Percentiles rank a stretch among this genome's conserved stretches.
These are phyloP conservation scores for Hortiboletus flavorubellus DNA, from an alignment of 768 basidiomycete species.

Conservation along the genomic window DNA sequence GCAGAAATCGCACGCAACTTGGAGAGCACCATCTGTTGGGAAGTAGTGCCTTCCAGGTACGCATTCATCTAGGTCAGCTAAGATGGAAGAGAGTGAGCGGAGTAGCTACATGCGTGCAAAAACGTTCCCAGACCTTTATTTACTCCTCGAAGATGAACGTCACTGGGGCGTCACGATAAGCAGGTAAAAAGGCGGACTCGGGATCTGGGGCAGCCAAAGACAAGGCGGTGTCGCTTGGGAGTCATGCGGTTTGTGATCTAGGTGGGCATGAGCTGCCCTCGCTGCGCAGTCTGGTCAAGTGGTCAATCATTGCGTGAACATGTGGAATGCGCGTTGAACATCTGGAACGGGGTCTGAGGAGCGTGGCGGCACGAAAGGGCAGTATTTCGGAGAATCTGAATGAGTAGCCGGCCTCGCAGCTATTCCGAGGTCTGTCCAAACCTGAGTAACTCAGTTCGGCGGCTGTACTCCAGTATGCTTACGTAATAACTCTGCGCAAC, in stretches of 20 bases:
- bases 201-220: constrained; percentile 12
- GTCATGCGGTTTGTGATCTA: constrained; percentile 21
- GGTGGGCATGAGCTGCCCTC: constrained; percentile 24
- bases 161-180: constrained; percentile 4
- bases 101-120: neutral
- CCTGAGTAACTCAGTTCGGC: neutral
- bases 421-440: constrained; percentile 1
- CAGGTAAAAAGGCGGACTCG: constrained; percentile 1
- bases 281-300: constrained; percentile 23
- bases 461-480: neutral
- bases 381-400: constrained; percentile 15
- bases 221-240: constrained; percentile 17
- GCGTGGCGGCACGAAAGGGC: constrained; percentile 20
- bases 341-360: constrained; percentile 26
- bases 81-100: neutral
- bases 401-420: constrained; percentile 11
- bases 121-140: constrained; percentile 4
- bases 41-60: neutral
- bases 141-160: neutral
- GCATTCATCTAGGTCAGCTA: neutral
- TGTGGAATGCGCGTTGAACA: constrained; percentile 34
- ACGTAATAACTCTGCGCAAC: constrained; percentile 8
- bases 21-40: constrained; percentile 4
- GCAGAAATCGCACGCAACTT: constrained; percentile 13
- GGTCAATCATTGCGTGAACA: constrained; percentile 29